Evolutionary conservation across 2,329 filamentous ascomycete species (phyloP), one percentile per base, ranked within the genome.

Genomic region (Exserohilum turcica): DNA sequence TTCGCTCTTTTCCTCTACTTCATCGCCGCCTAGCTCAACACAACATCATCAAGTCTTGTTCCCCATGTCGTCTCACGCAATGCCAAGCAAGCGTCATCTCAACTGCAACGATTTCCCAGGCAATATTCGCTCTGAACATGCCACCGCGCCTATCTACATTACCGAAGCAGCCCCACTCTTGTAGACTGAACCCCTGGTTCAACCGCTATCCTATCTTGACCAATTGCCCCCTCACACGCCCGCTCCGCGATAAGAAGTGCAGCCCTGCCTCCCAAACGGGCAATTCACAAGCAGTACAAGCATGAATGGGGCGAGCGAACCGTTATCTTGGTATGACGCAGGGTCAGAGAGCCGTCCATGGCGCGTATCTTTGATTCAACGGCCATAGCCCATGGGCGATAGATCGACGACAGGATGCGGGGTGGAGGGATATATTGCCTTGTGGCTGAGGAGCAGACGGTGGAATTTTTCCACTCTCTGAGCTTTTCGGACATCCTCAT

Each of bases 211-310:
- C 57, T 64, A 65, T 67, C 63, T 56, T 36, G 54, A 56, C 65
- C 62, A 64, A 66, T 59, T 54, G 24, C 38, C 49, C 15, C 29
- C 39, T 18, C 21, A 53, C 40, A 38, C 31, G 37, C 54, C 39
- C 29, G 46, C 43, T 53, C 33, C 54, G 51, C 60, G 65, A 67
- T 64, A 64, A 63, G 55, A 56, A 37, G 38, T 48, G 43, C 47
- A 52, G 43, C 27, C 32, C 24, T 15, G 29, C 33, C 43, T 33
- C 37, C 52, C 42, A 43, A 48, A 57, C n/a, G 35, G 44, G 56
- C 40, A 43, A 37, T 27, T n/a, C n/a, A n/a, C n/a, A n/a, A n/a
- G n/a, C n/a, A 18, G 28, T 5, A 13, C 32, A 18, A 29, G 12
- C 37, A 32, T 12, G 7, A 32, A 29, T 40, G 37, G 33, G 27